phyloP scores from a whole-genome alignment of 495 filamentous ascomycete species.

The Penicillium desertorum region DNA sequence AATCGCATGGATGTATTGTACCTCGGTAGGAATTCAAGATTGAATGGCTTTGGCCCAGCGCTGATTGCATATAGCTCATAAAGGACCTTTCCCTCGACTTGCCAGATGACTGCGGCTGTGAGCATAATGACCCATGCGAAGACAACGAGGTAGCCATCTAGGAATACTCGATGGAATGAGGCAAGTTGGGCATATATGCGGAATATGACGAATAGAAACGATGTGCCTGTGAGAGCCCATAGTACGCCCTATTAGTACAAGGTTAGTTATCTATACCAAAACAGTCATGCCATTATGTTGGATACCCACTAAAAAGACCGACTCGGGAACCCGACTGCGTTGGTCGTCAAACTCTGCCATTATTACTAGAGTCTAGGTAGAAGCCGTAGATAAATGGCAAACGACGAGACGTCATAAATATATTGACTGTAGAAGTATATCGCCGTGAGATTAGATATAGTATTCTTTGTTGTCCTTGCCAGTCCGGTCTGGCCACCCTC shows the following conservation, averaged over 20 bases:
- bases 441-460: not conserved
- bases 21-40: conserved; percentile 6
- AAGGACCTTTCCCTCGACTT: conserved; percentile 14
- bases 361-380: not conserved
- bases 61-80: conserved; percentile 16
- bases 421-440: not conserved
- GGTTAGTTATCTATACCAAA: not conserved
- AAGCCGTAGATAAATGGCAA: not conserved
- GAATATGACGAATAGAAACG: conserved; percentile 23
- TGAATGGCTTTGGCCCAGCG: conserved; percentile 6
- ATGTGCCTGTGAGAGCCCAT: conserved; percentile 21
- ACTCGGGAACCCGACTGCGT: not conserved
- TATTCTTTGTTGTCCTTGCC: not conserved
- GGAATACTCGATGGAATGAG: conserved; percentile 23
- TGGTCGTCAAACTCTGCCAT: conserved; percentile 7
- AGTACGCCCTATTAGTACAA: not conserved
- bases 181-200: conserved; percentile 22
- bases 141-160: conserved; percentile 27
- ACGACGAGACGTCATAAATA: not conserved
- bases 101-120: conserved; percentile 23
- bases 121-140: conserved; percentile 28
- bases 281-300: not conserved
- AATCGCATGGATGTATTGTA: conserved; percentile 19
- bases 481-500: not conserved
- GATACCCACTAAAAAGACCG: not conserved